Evolutionary conservation across 2,329 filamentous ascomycete genomes (phyloP), one percentile per base, ranked within the genome.

Genomic region (Pochonia chlamydosporia): DNA sequence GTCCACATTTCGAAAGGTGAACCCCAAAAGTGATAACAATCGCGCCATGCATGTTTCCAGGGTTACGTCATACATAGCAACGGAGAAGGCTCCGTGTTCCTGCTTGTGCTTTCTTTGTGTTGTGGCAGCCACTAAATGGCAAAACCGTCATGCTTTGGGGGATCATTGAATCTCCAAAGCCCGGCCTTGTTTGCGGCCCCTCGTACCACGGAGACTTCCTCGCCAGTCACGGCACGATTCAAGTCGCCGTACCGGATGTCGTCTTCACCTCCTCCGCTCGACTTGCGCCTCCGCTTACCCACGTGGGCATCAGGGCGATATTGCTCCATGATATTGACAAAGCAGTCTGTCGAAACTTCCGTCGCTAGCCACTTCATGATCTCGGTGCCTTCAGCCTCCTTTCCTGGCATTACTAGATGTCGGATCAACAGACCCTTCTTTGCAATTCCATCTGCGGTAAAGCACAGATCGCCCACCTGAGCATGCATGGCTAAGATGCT

Each of bases 251-350:
- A 93, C 26, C 86, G 72, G 4, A 85, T 73, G 49, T 78, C 67
- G 3, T 71, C 67, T 4, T 63, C 60, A 10, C 59, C 64, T 47
- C 33, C 24, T 5, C 49, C 52, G 8, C 50, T 43, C 47, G 13
- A 23, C 13, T 23, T 39, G 35, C 35, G 18, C 55, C 69, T 79
- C 46, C 72, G 69, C 68, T 89, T 92, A 3, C 89, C 89, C 1
- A 95, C 89, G 63, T 95, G 82, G 0, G 87, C 89, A 53, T 86
- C 79, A 0, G 88, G 88, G 52, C 82, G 82, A 59, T 93, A 93
- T 66, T 95, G 89, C 65, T 95, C 88, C 88, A 93, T 93, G 54
- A 95, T 84, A 61, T 95, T 85, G 50, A 93, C 78, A 64, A 91
- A 92, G 37, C 86, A 74, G 63, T 93, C 87, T 47, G 71, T 75